Evolutionary conservation across 306 rosid genomes (phyloP).

Genomic region (Malus domestica): DNA sequence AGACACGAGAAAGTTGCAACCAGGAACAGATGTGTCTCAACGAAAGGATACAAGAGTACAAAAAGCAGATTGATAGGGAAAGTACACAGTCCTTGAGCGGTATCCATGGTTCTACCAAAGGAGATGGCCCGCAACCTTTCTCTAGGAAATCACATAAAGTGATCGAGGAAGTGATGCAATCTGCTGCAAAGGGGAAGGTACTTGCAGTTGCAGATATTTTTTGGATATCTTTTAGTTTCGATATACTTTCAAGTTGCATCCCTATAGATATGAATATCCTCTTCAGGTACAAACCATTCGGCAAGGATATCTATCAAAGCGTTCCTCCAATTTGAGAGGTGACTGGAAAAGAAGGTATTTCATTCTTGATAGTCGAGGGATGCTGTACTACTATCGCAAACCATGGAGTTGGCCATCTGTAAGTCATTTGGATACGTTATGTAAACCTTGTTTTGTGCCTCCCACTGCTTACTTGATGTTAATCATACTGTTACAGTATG

Average conservation of each 20-base stretch:
- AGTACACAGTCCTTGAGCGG: constrained; percentile 49
- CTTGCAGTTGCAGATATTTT: not conserved
- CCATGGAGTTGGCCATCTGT: constrained; percentile 55
- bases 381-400: constrained; percentile 76
- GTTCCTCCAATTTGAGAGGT: constrained; percentile 77
- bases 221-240: not conserved
- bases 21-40: constrained; percentile 52
- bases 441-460: constrained; percentile 13
- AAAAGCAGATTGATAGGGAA: constrained; percentile 46
- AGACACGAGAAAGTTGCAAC: constrained; percentile 52
- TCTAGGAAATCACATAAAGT: constrained; percentile 54
- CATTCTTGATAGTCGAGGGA: constrained; percentile 80
- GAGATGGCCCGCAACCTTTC: constrained; percentile 41
- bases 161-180: constrained; percentile 59
- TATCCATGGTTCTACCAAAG: constrained; percentile 32
- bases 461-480: constrained; percentile 17
- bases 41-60: constrained; percentile 65
- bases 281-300: constrained; percentile 70
- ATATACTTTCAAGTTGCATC: constrained; percentile 3
- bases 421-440: constrained; percentile 36
- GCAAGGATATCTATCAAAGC: constrained; percentile 82
- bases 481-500: constrained; percentile 33
- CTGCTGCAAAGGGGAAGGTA: constrained; percentile 72
- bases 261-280: constrained; percentile 13
- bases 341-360: constrained; percentile 92